phyloP scores from a whole-genome alignment of 805 yeast species.

The Blastobotrys chiropterorum region DNA sequence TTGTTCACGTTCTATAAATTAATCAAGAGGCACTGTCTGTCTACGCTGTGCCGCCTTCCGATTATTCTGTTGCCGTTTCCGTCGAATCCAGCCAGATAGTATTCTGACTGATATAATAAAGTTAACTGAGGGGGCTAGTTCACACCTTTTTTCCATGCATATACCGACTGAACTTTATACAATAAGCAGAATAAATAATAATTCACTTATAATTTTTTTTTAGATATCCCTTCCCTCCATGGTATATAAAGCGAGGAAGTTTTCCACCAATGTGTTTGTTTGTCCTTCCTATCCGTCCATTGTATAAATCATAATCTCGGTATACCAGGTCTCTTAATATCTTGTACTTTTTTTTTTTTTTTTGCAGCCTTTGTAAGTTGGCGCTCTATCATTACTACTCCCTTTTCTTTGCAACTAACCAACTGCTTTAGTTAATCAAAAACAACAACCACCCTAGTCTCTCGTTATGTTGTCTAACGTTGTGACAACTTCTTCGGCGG shows the following conservation, averaged over 20 bases:
- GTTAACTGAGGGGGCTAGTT: not conserved
- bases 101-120: not conserved
- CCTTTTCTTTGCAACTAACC: no score
- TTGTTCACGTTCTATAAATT: not conserved
- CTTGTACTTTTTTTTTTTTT: not conserved
- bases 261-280: not conserved
- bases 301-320: not conserved
- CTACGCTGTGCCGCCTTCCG: not conserved
- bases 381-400: not conserved
- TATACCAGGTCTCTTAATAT: not conserved
- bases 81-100: not conserved
- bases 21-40: not conserved
- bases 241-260: not conserved
- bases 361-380: not conserved
- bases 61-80: not conserved
- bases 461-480: not conserved
- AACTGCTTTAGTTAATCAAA: no score
- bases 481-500: not conserved
- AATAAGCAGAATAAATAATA: not conserved
- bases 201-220: not conserved
- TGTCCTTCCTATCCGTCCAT: not conserved
- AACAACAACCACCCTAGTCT: not conserved
- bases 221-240: not conserved
- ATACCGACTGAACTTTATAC: not conserved
- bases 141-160: not conserved